Conservation (phyloP, 2,329 filamentous ascomycete species). For the Aspergillus floridensis region DNA sequence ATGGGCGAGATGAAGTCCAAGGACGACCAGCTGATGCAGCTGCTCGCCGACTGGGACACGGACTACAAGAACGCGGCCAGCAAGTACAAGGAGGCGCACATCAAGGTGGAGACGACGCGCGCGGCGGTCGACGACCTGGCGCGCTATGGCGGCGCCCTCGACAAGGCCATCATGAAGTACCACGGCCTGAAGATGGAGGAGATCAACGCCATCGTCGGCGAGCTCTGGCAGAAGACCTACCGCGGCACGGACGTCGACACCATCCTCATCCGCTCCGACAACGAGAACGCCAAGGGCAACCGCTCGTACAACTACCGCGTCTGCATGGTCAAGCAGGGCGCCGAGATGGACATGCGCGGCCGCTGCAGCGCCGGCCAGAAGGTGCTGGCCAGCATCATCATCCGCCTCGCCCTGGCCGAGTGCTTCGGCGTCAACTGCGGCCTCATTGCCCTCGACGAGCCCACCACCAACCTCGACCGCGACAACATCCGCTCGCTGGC, state of each 20-base stretch:
- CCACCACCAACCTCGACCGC: slow-evolving; percentile 91
- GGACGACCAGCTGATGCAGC: slow-evolving; percentile 71
- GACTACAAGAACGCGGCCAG: slow-evolving; percentile 80
- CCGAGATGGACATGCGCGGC: slow-evolving; percentile 99
- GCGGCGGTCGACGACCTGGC: slow-evolving; percentile 87
- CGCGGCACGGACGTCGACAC: slow-evolving; percentile 96
- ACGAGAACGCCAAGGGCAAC: slow-evolving; percentile 70
- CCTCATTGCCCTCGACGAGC: slow-evolving; percentile 93
- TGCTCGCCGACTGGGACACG: slow-evolving; percentile 76
- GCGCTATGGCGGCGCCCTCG: slow-evolving; percentile 77
- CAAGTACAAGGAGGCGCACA: slow-evolving; percentile 82
- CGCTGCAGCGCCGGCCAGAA: slow-evolving; percentile 96
- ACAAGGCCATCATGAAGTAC: slow-evolving; percentile 96
- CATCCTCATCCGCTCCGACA: slow-evolving; percentile 90
- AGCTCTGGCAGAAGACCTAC: slow-evolving; percentile 97
- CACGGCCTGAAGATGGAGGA: slow-evolving; percentile 97
- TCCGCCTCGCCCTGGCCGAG: slow-evolving; percentile 90
- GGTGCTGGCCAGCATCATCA: slow-evolving; percentile 94
- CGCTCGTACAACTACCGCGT: slow-evolving; percentile 95
- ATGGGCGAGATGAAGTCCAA: slow-evolving; percentile 79
- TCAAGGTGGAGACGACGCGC: slow-evolving; percentile 87
- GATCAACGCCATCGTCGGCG: slow-evolving; percentile 89
- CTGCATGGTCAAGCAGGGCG: slow-evolving; percentile 95
- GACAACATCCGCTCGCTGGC: slow-evolving; percentile 94
- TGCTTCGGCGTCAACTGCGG: slow-evolving; percentile 96